Conservation (phyloP, 2,329 filamentous ascomycete genomes). For the Fusarium papillatum region DNA sequence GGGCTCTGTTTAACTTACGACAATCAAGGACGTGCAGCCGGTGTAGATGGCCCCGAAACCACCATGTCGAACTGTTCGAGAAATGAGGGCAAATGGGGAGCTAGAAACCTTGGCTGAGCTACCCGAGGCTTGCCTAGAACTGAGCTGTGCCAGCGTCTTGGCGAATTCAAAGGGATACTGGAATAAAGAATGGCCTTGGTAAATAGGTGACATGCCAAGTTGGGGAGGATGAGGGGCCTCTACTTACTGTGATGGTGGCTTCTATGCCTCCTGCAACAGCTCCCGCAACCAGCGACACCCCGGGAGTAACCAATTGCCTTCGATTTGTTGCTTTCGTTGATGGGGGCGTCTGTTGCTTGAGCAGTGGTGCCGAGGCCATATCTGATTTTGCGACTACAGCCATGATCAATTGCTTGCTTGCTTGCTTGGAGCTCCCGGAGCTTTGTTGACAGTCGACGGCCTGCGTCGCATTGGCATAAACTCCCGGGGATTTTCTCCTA, state of each 20-base stretch:
- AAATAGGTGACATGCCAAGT: neutral
- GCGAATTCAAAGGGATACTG: neutral
- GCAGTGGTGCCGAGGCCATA: too few species aligned
- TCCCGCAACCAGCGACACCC: neutral
- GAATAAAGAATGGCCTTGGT: neutral
- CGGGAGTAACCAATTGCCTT: neutral
- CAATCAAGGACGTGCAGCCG: neutral
- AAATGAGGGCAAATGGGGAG: neutral
- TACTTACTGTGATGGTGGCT: neutral
- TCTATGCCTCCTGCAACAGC: neutral
- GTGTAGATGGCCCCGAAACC: neutral
- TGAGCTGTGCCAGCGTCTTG: neutral
- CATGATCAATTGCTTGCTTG: too few species aligned
- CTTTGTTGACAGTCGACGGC: conserved; percentile 15
- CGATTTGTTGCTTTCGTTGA: neutral
- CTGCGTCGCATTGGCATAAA: conserved; percentile 28
- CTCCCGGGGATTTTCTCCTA: conserved; percentile 33
- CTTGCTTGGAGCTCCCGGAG: conserved; percentile 8
- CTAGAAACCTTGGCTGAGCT: neutral
- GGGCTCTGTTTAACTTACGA: neutral
- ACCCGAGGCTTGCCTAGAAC: too few species aligned
- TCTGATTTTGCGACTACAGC: too few species aligned
- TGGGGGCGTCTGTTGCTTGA: neutral
- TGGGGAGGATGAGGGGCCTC: neutral
- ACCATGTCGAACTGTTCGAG: neutral